Evolutionary conservation across 768 basidiomycete species (phyloP).

Genomic region (Saitozyma podzolica): DNA sequence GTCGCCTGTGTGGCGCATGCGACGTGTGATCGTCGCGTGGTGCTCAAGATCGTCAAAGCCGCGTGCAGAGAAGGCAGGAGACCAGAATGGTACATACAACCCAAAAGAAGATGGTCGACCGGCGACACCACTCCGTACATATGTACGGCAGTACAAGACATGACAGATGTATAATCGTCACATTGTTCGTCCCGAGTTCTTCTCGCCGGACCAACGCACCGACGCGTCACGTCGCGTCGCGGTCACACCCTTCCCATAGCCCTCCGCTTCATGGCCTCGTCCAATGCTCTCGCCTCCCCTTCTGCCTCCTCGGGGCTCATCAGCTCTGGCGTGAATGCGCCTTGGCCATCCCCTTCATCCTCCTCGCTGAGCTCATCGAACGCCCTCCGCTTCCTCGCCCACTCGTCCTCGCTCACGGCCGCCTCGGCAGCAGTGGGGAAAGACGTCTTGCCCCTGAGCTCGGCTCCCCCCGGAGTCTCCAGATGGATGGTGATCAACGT

Average conservation of each 20-base stretch:
- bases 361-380: slow-evolving; percentile 29
- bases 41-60: no score
- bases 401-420: slow-evolving; percentile 38
- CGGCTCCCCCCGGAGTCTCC: neutral
- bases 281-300: slow-evolving; percentile 30
- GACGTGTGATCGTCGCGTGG: no score
- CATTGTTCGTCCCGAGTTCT: no score
- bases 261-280: slow-evolving; percentile 33
- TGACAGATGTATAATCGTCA: no score
- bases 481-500: slow-evolving; percentile 26
- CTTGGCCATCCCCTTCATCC: slow-evolving; percentile 12
- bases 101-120: no score
- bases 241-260: slow-evolving; percentile 5
- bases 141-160: no score
- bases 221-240: neutral
- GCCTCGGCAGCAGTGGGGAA: slow-evolving; percentile 23
- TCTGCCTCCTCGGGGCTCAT: slow-evolving; percentile 27
- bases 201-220: no score
- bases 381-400: slow-evolving; percentile 34
- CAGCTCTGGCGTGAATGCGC: neutral
- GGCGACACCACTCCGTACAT: no score
- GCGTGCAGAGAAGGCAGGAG: no score
- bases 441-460: slow-evolving; percentile 17
- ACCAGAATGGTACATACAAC: no score
- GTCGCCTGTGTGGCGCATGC: no score